Base-by-base conservation (phyloP, 495 filamentous ascomycete genomes). In the Cercophora scortea region DNA sequence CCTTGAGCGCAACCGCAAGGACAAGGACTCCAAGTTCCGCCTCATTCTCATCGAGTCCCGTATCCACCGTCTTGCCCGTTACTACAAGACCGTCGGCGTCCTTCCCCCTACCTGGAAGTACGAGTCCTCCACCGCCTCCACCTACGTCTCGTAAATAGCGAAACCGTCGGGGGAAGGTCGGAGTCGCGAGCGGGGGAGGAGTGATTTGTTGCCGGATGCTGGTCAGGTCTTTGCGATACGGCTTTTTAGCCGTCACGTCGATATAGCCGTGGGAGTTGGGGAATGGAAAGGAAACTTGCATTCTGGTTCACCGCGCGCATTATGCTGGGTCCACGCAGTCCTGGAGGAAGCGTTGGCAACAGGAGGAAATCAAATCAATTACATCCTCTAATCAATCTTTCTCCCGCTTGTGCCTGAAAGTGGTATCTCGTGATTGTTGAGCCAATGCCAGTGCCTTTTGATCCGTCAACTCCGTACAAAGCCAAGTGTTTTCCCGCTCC, bases 1-100 rank as follows among this genome's bases (percentile, higher is more conserved):
- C 79, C 89, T 99, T 61, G 91, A 97, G 82, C 87, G 89, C 76
- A 99, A 99, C 84, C 90, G 93, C 74, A 99, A 99, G 83, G 93
- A 97, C 85, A 94, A 89, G 79, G 93, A 97, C 81, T 85, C 83
- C 82, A 98, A 98, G 82, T 96, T 98, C 88, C 90, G 92, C 68
- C 86, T 99, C 53, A 97, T 99, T 87, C 87, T 99, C 56, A 91
- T 99, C 78, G 68, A 99, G 85, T 97, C 93, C 68, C 89, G 94
- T 72, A 97, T 99, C 78, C 94, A 96, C 84, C 90, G 91, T 79
- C 84, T 96, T 56, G 91, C 89, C 60, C 84, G 91, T 42, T 81
- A 77, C 84, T 98, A 96, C 87, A 98, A 96, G 87, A 87, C 92
- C 67, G 91, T 96, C 73, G 91, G 91, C 81, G 92, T 90, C 68